Evolutionary conservation across 192 early-diverging fungal genomes (phyloP), one percentile per base, ranked within the genome.

Genomic region (Podila minutissima): DNA sequence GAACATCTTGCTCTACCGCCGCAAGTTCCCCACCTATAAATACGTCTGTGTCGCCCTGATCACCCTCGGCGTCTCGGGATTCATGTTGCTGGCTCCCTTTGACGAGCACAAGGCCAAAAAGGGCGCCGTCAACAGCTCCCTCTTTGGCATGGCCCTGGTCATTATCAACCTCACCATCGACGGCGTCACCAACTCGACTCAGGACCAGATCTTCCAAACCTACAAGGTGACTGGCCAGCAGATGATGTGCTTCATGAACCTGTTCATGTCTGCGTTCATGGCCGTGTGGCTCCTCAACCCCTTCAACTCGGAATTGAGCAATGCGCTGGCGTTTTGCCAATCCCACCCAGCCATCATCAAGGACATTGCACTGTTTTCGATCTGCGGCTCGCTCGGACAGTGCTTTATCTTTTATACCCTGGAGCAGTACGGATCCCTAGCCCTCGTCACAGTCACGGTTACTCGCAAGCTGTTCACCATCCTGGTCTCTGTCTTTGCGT

Each of bases 181-280:
- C 84, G 98, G 98, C 29, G 85, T 94, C 29, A 95, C 93, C 37
- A 98, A 98, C 88, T 93, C 97, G 37, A 95, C 95, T 2, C 98
- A 99, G 88, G 98, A 99, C 85, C 93, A 95, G 69, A 91, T 98
- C 33, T 97, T 97, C 82, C 87, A 90, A 26, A 92, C 89, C 50
- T 94, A 92, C 87, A 89, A 91, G 59, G 91, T 97, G 13, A 89
- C 91, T 0, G 96, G 96, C 19, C 92, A 95, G 73, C 93, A 95
- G 55, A 98, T 99, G 97, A 99, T 99, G 98, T 91, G 97, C 67
- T 94, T 88, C 74, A 97, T 99, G 96, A 99, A 98, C 83, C 74
- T 93, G 20, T 92, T 95, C 82, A 91, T 93, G 58, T 86, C 92
- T 0, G 24, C 86, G 5, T 83, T 95, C 59, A 97, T 96, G 89